Evolutionary conservation across 1,139 yeast genomes (phyloP), one percentile per base, ranked within the genome.

Genomic region (Pichia sp.): DNA sequence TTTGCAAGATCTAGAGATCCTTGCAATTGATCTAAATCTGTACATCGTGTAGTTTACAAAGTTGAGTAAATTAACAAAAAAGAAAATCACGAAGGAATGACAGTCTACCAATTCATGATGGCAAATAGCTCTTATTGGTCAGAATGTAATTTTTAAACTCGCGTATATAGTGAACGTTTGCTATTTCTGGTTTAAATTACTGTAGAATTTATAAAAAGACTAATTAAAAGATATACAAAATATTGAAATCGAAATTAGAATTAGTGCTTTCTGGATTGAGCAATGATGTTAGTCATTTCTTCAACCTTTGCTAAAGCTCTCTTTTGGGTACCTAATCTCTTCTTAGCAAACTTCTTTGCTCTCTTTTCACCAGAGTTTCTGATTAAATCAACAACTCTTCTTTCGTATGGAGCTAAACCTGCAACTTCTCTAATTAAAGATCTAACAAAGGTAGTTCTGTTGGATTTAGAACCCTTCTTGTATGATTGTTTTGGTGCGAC

Each of bases 331-430:
- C 99, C 99, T 70, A 93, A 87, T 91, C 96, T 91, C 95, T 87
- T 91, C 93, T 93, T 93, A 61, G 97, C 96, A 69, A 93, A 89
- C 88, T 93, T 93, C 86, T 93, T 87, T 63, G 99, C 98, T 80
- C 98, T 93, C 95, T 93, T 93, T 78, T 93, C 99, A 82, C 96
- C 96, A 69, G 96, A 91, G 79, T 93, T 93, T 82, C 98, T 91
- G 84, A 93, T 80, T 77, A 93, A 81, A 77, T 93, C 99, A 67
- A 93, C 84, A 71, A 91, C 82, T 79, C 99, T 89, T 80, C 96
- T 89, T 79, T 93, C 98, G 76, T 93, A 93, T 75, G 99, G 98
- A 61, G 99, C 96, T 69, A 89, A 82, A 69, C 98, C 98, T 60
- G 96, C 78, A 65, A 93, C 97, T 78, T 93, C 99, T 69, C 82